phyloP scores from a whole-genome alignment of 2,329 filamentous ascomycete genomes.

The Fusarium sarcochroum region DNA sequence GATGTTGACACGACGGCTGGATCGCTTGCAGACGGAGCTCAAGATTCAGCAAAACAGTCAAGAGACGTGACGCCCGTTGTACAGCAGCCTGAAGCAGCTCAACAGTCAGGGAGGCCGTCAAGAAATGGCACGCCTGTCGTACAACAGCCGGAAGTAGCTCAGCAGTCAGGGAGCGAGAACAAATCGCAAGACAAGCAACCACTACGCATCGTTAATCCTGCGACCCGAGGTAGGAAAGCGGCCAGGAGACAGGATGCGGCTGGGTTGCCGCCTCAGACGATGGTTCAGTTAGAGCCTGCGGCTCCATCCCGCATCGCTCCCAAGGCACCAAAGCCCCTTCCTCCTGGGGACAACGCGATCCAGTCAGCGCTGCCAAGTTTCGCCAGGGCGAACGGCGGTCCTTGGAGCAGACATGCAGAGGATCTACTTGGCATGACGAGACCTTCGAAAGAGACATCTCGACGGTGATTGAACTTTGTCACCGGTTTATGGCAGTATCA shows the following conservation, averaged over 20 bases:
- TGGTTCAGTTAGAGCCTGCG: conserved; percentile 56
- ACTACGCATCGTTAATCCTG: conserved; percentile 60
- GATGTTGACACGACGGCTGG: not conserved
- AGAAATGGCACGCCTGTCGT: not conserved
- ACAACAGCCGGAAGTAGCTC: conserved; percentile 9
- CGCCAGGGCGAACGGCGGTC: conserved; percentile 67
- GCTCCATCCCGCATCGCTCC: conserved; percentile 24
- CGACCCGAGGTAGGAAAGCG: conserved; percentile 67
- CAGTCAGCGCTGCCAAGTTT: conserved; percentile 57
- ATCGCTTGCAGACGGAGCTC: conserved; percentile 7
- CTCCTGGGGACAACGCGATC: not conserved
- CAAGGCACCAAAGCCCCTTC: conserved; percentile 1
- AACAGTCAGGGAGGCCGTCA: not conserved
- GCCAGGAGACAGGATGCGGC: conserved; percentile 66
- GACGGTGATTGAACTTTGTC: conserved; percentile 3
- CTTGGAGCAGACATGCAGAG: conserved; percentile 78
- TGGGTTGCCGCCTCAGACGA: conserved; percentile 60
- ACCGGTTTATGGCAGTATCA: too few relatives aligned
- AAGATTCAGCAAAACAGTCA: not conserved
- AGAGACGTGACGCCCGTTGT: not conserved
- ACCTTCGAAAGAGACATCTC: conserved; percentile 55
- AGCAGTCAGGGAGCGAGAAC: conserved; percentile 5
- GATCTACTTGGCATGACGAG: conserved; percentile 75
- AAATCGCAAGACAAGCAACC: conserved; percentile 26
- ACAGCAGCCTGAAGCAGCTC: conserved; percentile 1